phyloP scores from a whole-genome alignment of 2,329 filamentous ascomycete genomes.

The Aspergillus amoenus region DNA sequence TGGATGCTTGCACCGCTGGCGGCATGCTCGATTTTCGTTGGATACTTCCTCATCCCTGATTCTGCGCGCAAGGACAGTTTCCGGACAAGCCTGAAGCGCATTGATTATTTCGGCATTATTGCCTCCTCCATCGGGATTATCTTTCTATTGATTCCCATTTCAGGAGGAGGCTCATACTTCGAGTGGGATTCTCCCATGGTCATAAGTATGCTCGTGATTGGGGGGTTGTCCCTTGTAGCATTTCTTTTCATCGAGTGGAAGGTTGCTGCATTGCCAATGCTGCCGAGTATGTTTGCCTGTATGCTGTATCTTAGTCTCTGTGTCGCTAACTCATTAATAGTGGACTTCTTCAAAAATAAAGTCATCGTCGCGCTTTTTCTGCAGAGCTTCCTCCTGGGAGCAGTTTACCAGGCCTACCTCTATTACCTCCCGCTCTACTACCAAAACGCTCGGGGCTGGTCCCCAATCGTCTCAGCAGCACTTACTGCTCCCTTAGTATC shows the following conservation, averaged over 20 bases:
- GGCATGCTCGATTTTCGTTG: constrained; percentile 47
- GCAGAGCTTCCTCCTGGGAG: constrained; percentile 61
- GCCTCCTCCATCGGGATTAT: constrained; percentile 58
- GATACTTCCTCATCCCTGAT: constrained; percentile 53
- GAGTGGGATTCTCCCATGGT: constrained; percentile 57
- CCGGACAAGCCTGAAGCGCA: constrained; percentile 31
- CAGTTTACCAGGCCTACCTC: constrained; percentile 58
- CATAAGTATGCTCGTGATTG: constrained; percentile 58
- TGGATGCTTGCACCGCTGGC: constrained; percentile 55
- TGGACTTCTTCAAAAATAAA: constrained; percentile 53
- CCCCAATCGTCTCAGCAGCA: constrained; percentile 51
- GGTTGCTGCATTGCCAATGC: constrained; percentile 57
- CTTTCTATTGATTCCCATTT: constrained; percentile 63
- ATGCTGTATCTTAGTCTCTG: neutral
- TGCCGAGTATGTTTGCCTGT: constrained; percentile 43
- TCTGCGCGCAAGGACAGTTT: constrained; percentile 50
- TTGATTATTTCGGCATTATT: constrained; percentile 60
- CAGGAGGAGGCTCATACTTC: constrained; percentile 60
- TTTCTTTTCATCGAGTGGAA: constrained; percentile 60
- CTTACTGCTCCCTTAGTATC: constrained; percentile 53
- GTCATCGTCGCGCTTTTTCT: constrained; percentile 56
- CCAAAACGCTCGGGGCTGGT: constrained; percentile 54
- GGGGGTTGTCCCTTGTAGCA: constrained; percentile 44
- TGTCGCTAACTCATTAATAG: neutral
- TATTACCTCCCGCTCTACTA: constrained; percentile 65